Conservation (phyloP, 2,329 filamentous ascomycete genomes). For the Colletotrichum euphorbiae region DNA sequence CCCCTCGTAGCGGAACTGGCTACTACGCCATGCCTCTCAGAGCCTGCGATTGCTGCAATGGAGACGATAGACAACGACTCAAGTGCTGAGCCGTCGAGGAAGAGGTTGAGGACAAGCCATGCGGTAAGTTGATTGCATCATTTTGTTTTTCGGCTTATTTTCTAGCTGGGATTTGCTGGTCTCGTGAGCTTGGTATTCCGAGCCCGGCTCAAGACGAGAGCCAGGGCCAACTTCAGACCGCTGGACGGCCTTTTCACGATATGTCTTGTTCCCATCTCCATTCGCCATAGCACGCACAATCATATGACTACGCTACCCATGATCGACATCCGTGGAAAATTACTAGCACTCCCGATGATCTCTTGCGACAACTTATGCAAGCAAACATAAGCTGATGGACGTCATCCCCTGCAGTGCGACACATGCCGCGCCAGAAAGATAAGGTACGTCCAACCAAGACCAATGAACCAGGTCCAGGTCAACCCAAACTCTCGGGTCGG, state of each 20-base stretch:
- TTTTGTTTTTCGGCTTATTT: background rate
- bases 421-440: constrained; percentile 60
- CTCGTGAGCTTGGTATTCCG: too few species aligned
- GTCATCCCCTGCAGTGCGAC: constrained; percentile 55
- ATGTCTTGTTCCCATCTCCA: background rate
- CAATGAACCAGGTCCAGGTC: constrained; percentile 4
- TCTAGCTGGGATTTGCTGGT: too few species aligned
- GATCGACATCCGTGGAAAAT: background rate
- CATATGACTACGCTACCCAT: background rate
- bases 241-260: background rate
- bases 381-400: constrained; percentile 10
- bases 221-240: background rate
- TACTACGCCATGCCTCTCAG: constrained; percentile 26
- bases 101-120: constrained; percentile 56
- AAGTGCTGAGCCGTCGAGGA: constrained; percentile 49
- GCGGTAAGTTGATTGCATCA: constrained; percentile 45
- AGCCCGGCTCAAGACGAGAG: background rate
- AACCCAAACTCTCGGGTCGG: constrained; percentile 23
- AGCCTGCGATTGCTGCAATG: constrained; percentile 20
- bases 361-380: background rate
- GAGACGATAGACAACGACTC: constrained; percentile 45
- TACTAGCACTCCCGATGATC: background rate
- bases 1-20: constrained; percentile 22
- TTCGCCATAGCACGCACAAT: background rate
- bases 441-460: constrained; percentile 48